Conservation (phyloP, 2,329 filamentous ascomycete species). For the Saccharata proteae region DNA sequence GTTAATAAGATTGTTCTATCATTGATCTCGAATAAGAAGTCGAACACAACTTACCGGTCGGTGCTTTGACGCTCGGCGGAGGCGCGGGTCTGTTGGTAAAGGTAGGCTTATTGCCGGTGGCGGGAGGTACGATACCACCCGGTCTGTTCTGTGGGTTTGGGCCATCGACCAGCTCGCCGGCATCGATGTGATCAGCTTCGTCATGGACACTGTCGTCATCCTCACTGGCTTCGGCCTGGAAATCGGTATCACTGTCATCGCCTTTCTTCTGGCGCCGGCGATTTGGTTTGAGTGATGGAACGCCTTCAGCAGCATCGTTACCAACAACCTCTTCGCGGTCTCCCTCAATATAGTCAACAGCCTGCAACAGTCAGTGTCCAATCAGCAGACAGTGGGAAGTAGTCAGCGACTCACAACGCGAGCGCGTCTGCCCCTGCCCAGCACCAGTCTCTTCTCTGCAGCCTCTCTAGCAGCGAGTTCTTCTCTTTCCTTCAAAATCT, state of each 20-base stretch:
- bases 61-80: too few relatives aligned
- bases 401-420: constrained; percentile 40
- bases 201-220: constrained; percentile 14
- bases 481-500: constrained; percentile 75
- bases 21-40: too few relatives aligned
- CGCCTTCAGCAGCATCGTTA: constrained; percentile 11
- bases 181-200: background rate
- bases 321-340: constrained; percentile 15
- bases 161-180: background rate
- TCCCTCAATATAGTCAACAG: constrained; percentile 35
- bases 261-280: constrained; percentile 18
- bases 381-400: constrained; percentile 8
- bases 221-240: constrained; percentile 30
- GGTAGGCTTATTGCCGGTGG: too few relatives aligned
- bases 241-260: constrained; percentile 36
- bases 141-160: background rate
- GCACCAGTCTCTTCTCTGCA: constrained; percentile 54
- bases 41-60: too few relatives aligned
- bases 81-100: too few relatives aligned
- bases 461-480: constrained; percentile 63
- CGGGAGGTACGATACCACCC: too few relatives aligned
- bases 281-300: constrained; percentile 20
- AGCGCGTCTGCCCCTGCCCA: constrained; percentile 74
- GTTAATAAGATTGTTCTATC: too few relatives aligned
- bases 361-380: constrained; percentile 16